phyloP scores from a whole-genome alignment of 139 green algal genomes.

The Auxenochlorella pyrenoidosa region DNA sequence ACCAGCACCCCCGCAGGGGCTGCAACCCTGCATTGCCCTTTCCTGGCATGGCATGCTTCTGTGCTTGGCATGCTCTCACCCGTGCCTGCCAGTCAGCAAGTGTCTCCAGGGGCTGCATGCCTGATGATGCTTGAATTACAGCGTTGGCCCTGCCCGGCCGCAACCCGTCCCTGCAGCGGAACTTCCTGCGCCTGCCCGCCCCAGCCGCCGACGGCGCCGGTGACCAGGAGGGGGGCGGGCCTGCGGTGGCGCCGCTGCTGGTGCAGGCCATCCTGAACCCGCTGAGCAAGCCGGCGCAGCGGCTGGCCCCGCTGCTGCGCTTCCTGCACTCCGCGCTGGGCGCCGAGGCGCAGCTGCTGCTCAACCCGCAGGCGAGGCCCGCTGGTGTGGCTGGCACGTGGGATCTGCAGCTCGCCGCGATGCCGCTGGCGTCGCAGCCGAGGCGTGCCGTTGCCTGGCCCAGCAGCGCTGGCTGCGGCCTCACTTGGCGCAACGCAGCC shows the following conservation, averaged over 20 bases:
- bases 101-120: no score
- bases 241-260: constrained; percentile 31
- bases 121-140: no score
- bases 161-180: neutral
- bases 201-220: neutral
- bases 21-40: no score
- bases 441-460: no score
- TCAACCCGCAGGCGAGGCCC: constrained; percentile 14
- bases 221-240: neutral
- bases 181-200: neutral
- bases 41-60: no score
- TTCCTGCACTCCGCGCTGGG: constrained; percentile 51
- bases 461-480: no score
- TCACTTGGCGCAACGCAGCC: no score
- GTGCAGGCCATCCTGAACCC: constrained; percentile 78
- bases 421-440: neutral
- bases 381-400: no score
- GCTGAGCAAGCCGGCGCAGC: constrained; percentile 58
- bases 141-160: neutral
- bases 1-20: no score
- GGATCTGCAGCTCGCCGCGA: neutral
- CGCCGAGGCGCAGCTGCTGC: constrained; percentile 37
- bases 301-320: constrained; percentile 57
- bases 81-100: no score
- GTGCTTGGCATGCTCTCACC: no score